phyloP scores from a whole-genome alignment of 441 rosid genomes.

The Corymbia calophylla region DNA sequence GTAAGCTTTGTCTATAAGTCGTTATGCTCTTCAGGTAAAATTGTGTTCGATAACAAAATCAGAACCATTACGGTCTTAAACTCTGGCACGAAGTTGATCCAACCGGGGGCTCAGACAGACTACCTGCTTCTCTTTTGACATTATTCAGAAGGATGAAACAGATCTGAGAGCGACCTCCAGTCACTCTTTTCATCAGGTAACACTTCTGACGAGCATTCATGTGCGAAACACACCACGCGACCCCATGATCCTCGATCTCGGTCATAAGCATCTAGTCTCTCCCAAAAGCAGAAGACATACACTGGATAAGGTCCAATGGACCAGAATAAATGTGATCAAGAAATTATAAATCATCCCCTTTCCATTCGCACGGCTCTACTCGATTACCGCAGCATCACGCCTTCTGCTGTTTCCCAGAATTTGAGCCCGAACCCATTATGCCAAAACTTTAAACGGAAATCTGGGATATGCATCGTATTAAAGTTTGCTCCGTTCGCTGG shows the following conservation, averaged over 20 bases:
- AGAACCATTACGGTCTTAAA: background rate
- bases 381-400: background rate
- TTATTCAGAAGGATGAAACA: background rate
- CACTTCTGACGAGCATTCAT: background rate
- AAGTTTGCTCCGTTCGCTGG: background rate
- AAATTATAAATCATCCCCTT: background rate
- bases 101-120: background rate
- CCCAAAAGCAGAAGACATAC: background rate
- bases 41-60: background rate
- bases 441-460: background rate
- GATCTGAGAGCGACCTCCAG: background rate
- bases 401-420: background rate
- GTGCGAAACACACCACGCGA: background rate
- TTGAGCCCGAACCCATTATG: background rate
- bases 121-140: background rate
- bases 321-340: background rate
- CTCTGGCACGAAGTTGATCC: background rate
- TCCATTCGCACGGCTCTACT: background rate
- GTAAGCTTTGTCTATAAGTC: background rate
- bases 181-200: background rate
- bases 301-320: background rate
- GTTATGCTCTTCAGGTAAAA: background rate
- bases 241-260: background rate
- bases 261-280: background rate
- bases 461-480: background rate